Evolutionary conservation across 768 basidiomycete species (phyloP).

Genomic region (Austroboletus eburneus): DNA sequence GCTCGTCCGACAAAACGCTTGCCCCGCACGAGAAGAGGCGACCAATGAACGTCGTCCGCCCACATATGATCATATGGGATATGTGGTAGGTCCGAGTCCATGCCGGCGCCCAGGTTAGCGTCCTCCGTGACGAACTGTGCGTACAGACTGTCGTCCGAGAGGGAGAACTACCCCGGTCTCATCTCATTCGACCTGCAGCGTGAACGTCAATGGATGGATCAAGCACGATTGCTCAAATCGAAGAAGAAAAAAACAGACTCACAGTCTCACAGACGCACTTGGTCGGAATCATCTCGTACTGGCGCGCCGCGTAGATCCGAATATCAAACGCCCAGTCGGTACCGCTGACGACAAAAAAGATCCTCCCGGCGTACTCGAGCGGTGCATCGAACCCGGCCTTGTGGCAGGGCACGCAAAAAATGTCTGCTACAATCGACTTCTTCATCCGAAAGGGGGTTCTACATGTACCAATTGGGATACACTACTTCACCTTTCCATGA

Average conservation of each 20-base stretch:
- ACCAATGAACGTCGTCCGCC: constrained; percentile 65
- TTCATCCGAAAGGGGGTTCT: constrained; percentile 2
- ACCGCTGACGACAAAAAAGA: constrained; percentile 58
- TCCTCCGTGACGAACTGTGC: too few relatives aligned
- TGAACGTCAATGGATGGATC: too few relatives aligned
- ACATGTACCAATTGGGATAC: not conserved
- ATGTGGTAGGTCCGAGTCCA: constrained; percentile 18
- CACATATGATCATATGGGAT: constrained; percentile 62
- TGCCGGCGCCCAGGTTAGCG: too few relatives aligned
- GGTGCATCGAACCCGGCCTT: constrained; percentile 68
- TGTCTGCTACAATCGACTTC: not conserved
- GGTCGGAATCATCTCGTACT: constrained; percentile 54
- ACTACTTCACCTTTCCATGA: not conserved
- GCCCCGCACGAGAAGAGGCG: constrained; percentile 52
- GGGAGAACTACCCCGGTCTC: constrained; percentile 76
- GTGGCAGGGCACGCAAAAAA: too few relatives aligned
- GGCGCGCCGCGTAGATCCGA: constrained; percentile 62
- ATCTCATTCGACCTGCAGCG: constrained; percentile 76
- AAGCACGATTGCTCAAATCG: too few relatives aligned
- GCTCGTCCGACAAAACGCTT: constrained; percentile 45
- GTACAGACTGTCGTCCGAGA: constrained; percentile 20
- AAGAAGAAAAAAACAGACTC: too few relatives aligned
- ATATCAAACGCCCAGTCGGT: constrained; percentile 64
- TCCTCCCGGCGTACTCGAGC: constrained; percentile 56
- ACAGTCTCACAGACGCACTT: too few relatives aligned